A percentile compares a stretch with the other conserved stretches of the same genome.
Evolutionary conservation across 495 filamentous ascomycete genomes (phyloP).

Genomic region (Lepraria neglecta): DNA sequence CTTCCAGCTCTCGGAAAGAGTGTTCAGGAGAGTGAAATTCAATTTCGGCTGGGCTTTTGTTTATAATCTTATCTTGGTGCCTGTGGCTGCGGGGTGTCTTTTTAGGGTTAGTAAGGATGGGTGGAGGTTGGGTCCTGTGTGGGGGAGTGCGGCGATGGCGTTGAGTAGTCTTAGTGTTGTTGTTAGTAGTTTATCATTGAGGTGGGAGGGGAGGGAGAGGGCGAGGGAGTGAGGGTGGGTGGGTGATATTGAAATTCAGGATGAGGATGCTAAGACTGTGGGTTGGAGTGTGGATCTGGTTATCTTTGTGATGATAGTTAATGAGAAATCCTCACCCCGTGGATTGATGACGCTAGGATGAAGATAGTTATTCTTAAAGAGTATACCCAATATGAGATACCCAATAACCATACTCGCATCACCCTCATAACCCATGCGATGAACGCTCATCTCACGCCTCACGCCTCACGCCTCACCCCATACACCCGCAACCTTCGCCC

Average conservation of each 20-base stretch:
- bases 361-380: too few relatives aligned
- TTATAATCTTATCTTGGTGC: conserved; percentile 75
- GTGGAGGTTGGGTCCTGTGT: conserved; percentile 64
- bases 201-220: conserved; percentile 32
- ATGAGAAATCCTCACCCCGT: too few relatives aligned
- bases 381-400: background rate
- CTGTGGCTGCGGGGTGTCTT: conserved; percentile 74
- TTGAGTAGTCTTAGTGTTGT: conserved; percentile 77
- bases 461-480: conserved; percentile 50
- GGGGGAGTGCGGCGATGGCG: conserved; percentile 85
- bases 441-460: too few relatives aligned
- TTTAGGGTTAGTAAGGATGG: conserved; percentile 47
- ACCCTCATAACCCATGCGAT: background rate
- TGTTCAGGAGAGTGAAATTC: conserved; percentile 73
- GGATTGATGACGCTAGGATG: background rate
- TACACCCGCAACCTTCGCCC: conserved; percentile 65
- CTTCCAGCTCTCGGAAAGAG: conserved; percentile 59
- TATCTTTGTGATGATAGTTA: too few relatives aligned
- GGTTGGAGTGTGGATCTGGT: too few relatives aligned
- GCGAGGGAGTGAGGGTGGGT: background rate
- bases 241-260: background rate
- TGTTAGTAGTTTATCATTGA: conserved; percentile 61
- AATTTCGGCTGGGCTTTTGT: conserved; percentile 89
- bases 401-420: background rate
- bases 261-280: background rate